phyloP scores from a whole-genome alignment of 805 yeast species.

The Candida coleopterorum region DNA sequence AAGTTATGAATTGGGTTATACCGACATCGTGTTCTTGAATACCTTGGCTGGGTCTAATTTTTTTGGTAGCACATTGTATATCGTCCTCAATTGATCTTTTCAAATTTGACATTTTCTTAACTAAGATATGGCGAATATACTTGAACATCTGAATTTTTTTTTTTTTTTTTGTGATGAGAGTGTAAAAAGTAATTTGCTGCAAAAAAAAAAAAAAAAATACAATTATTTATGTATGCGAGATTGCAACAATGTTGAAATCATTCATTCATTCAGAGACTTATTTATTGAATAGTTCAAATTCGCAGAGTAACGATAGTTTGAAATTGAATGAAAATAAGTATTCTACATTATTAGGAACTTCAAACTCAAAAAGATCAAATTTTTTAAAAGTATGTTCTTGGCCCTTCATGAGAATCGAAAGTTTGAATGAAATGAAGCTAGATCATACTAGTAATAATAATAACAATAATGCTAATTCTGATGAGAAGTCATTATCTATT shows the following conservation, averaged over 20 bases:
- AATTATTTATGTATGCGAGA: background rate
- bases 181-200: background rate
- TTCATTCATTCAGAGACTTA: conserved; percentile 12
- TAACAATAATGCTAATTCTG: background rate
- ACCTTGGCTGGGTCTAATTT: background rate
- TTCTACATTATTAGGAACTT: conserved; percentile 1
- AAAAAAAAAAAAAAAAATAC: background rate
- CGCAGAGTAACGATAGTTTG: conserved; percentile 1
- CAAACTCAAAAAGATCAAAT: conserved; percentile 4
- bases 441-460: background rate
- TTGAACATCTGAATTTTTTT: conserved; percentile 3
- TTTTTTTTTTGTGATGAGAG: conserved; percentile 4
- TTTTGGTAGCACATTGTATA: background rate
- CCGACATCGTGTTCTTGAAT: conserved; percentile 58
- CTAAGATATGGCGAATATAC: conserved; percentile 4
- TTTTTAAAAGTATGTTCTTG: conserved; percentile 10
- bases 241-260: conserved; percentile 52
- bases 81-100: conserved; percentile 1
- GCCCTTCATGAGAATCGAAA: conserved; percentile 8
- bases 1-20: conserved; percentile 63
- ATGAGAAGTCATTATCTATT: background rate
- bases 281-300: conserved; percentile 11
- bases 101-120: conserved; percentile 1
- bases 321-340: conserved; percentile 2
- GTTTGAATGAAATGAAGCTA: conserved; percentile 1